Evolutionary conservation across 371 early-diverging fungal species (phyloP).

Genomic region (Lichtheimia hyalospora): DNA sequence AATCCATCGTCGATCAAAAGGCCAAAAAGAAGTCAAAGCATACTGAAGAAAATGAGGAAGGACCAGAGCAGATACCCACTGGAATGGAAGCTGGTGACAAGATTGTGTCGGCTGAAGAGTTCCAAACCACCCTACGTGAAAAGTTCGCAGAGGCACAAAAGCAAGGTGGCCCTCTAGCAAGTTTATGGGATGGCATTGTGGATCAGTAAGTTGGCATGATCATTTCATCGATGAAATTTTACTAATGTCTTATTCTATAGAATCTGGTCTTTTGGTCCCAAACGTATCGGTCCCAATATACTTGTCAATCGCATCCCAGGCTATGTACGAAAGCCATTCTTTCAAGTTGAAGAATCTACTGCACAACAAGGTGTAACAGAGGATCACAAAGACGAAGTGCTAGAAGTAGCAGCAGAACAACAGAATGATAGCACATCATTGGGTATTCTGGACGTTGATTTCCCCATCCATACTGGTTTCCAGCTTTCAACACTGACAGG

Average conservation of each 20-base stretch:
- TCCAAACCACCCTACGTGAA: slow-evolving; percentile 34
- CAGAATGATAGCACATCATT: slow-evolving; percentile 12
- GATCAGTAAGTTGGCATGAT: slow-evolving; percentile 32
- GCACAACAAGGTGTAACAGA: slow-evolving; percentile 13
- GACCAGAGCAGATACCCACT: not conserved
- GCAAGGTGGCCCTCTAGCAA: slow-evolving; percentile 44
- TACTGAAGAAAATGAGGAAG: slow-evolving; percentile 16
- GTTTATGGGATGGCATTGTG: slow-evolving; percentile 48
- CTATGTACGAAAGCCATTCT: slow-evolving; percentile 52
- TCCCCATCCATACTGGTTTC: slow-evolving; percentile 88
- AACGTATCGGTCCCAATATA: slow-evolving; percentile 87
- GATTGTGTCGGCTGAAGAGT: slow-evolving; percentile 28
- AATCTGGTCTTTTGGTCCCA: slow-evolving; percentile 81
- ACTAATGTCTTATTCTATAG: slow-evolving; percentile 15
- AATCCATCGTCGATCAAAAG: slow-evolving; percentile 58
- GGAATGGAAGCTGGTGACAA: slow-evolving; percentile 14
- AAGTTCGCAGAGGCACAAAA: slow-evolving; percentile 49
- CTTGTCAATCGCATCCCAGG: slow-evolving; percentile 72
- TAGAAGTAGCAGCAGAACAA: slow-evolving; percentile 29
- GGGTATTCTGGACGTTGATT: slow-evolving; percentile 67
- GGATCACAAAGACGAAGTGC: slow-evolving; percentile 36
- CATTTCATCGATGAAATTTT: not conserved
- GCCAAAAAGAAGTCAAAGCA: slow-evolving; percentile 24
- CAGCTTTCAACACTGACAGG: slow-evolving; percentile 90
- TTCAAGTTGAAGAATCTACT: slow-evolving; percentile 27